Conservation (phyloP, 805 yeast species). For the Candida insectorum region DNA sequence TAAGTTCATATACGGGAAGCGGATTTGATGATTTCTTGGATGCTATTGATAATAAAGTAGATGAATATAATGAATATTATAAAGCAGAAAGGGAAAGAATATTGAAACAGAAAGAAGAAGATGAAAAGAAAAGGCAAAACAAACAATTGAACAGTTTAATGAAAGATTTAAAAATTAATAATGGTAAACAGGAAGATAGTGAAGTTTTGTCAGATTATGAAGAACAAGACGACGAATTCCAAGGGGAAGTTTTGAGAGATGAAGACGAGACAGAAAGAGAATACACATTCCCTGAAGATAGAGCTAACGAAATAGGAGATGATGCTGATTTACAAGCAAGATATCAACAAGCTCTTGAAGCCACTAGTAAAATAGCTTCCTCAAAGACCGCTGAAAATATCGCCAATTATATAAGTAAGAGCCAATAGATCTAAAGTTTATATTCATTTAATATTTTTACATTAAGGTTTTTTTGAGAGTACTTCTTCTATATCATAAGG, state of each 20-base stretch:
- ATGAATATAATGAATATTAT: conserved; percentile 81
- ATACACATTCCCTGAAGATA: conserved; percentile 67
- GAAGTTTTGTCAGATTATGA: conserved; percentile 52
- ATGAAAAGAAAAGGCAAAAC: conserved; percentile 69
- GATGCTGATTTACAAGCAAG: conserved; percentile 58
- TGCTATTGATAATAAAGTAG: conserved; percentile 83
- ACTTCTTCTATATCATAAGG: conserved; percentile 30
- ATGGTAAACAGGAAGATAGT: conserved; percentile 26
- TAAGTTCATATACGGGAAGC: conserved; percentile 87
- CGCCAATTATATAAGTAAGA: conserved; percentile 60
- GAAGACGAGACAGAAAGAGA: conserved; percentile 53
- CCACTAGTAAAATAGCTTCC: conserved; percentile 57
- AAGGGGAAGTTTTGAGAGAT: conserved; percentile 48
- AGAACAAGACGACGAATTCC: conserved; percentile 43
- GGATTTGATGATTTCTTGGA: conserved; percentile 89
- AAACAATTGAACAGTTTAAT: conserved; percentile 68
- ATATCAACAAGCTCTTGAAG: conserved; percentile 70
- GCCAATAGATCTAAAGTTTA: too few species aligned
- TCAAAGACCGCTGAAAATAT: conserved; percentile 70
- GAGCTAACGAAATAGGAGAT: conserved; percentile 53
- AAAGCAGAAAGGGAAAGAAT: conserved; percentile 83
- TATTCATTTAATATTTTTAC: background rate
- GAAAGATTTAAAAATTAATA: conserved; percentile 74
- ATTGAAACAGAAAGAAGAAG: conserved; percentile 68
- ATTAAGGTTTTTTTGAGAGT: conserved; percentile 7